phyloP scores from a whole-genome alignment of 1,139 yeast species.

The Geotrichum reessii region DNA sequence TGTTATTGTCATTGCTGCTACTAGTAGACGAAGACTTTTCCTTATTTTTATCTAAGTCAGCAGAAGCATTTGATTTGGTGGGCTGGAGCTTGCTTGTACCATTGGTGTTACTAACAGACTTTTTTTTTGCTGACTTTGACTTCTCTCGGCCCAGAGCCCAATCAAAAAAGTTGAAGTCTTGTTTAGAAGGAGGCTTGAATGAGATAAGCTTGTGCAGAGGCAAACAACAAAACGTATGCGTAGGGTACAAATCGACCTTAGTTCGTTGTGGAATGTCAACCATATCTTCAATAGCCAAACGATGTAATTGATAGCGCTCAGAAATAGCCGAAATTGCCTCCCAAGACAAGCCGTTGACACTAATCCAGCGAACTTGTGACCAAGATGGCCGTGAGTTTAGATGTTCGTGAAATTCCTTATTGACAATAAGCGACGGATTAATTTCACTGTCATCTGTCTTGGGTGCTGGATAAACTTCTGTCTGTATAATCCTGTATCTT shows the following conservation, averaged over 20 bases:
- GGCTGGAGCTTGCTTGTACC: slow-evolving; percentile 3
- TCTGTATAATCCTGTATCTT: slow-evolving; percentile 41
- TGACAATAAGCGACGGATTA: slow-evolving; percentile 15
- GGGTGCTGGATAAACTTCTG: slow-evolving; percentile 25
- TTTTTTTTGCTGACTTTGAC: slow-evolving; percentile 1
- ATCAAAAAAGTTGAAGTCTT: slow-evolving; percentile 9
- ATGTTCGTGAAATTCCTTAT: slow-evolving; percentile 25
- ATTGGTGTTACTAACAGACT: background rate
- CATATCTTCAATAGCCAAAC: slow-evolving; percentile 52
- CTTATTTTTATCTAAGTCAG: background rate
- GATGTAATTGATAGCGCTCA: slow-evolving; percentile 40
- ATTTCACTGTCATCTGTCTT: slow-evolving; percentile 13
- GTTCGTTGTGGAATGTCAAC: slow-evolving; percentile 54
- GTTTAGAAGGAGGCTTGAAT: slow-evolving; percentile 19
- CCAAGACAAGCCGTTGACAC: slow-evolving; percentile 52
- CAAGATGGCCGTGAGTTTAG: slow-evolving; percentile 39
- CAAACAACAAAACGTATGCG: slow-evolving; percentile 46
- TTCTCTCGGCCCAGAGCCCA: slow-evolving; percentile 8
- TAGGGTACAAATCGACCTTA: slow-evolving; percentile 46
- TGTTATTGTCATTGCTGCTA: background rate
- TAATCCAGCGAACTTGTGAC: slow-evolving; percentile 50
- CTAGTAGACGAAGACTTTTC: background rate
- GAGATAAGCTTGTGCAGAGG: slow-evolving; percentile 46
- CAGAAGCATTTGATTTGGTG: slow-evolving; percentile 4
- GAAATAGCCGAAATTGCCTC: slow-evolving; percentile 46